These are phyloP conservation scores for Endoconidiophora polonica DNA, from an alignment of 2,329 filamentous ascomycete species.

Conservation along the genomic window DNA sequence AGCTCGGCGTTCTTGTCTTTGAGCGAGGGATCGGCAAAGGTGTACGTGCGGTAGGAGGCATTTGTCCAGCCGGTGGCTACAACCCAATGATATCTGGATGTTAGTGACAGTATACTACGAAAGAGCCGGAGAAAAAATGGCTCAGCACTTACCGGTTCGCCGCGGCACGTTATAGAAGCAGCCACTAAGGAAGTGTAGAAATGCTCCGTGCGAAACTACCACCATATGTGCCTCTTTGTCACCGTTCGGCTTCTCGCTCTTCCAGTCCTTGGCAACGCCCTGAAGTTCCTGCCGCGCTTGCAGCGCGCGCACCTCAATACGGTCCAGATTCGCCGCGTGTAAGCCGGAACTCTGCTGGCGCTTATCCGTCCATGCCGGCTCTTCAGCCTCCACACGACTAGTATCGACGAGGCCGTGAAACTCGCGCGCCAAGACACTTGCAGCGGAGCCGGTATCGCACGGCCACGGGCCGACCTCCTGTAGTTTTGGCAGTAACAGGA, in stretches of 20 bases:
- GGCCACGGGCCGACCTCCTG: constrained; percentile 64
- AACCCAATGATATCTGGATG: not conserved
- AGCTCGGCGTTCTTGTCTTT: constrained; percentile 31
- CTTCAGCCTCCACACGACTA: constrained; percentile 35
- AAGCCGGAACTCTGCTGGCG: constrained; percentile 20
- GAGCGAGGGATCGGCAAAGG: constrained; percentile 38
- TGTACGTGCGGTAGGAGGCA: constrained; percentile 53
- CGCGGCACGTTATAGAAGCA: constrained; percentile 51
- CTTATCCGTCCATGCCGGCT: constrained; percentile 52
- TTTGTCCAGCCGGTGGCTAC: constrained; percentile 59
- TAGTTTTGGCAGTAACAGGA: constrained; percentile 54
- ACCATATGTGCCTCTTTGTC: constrained; percentile 46
- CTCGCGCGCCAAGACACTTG: constrained; percentile 37
- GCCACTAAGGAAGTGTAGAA: constrained; percentile 70
- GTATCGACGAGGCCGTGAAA: constrained; percentile 50
- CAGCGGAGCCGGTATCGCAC: constrained; percentile 56
- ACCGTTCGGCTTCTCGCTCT: constrained; percentile 21
- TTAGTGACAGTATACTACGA: not conserved
- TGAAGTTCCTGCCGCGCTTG: constrained; percentile 42
- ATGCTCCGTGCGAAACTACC: constrained; percentile 67
- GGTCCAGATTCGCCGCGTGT: constrained; percentile 31
- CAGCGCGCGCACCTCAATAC: constrained; percentile 44
- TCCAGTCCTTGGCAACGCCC: constrained; percentile 28
- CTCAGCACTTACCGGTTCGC: constrained; percentile 21
- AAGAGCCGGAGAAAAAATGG: not conserved